Conservation (phyloP, 2,329 filamentous ascomycete genomes). For the Hymenoscyphus repandus region DNA sequence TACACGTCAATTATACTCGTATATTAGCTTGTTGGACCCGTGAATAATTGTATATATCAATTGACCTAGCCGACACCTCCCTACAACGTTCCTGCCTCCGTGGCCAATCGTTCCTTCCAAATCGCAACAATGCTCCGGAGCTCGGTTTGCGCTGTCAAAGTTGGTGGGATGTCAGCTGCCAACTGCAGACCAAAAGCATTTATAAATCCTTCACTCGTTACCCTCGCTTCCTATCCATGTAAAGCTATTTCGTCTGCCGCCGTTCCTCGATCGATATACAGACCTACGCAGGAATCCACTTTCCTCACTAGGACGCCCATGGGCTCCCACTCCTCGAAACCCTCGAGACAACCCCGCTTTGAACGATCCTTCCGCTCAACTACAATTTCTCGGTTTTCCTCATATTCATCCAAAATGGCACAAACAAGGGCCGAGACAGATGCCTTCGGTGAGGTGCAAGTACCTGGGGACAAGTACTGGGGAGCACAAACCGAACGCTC, state of each 20-base stretch:
- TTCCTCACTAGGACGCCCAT: not conserved
- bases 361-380: constrained; percentile 29
- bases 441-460: constrained; percentile 95
- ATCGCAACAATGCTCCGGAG: constrained; percentile 2
- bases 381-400: too few relatives aligned
- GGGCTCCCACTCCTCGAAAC: not conserved
- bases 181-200: not conserved
- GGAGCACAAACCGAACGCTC: constrained; percentile 96
- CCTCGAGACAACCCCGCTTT: constrained; percentile 16
- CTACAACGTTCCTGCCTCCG: not conserved
- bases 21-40: too few relatives aligned
- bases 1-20: too few relatives aligned
- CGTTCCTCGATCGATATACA: not conserved
- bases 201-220: not conserved
- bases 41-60: not conserved
- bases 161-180: constrained; percentile 5
- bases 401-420: constrained; percentile 31
- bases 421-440: constrained; percentile 82
- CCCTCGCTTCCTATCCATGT: not conserved
- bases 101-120: constrained; percentile 1
- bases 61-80: not conserved
- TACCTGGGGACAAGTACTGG: constrained; percentile 93
- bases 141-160: constrained; percentile 1
- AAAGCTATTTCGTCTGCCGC: not conserved
- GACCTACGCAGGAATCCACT: not conserved